These are phyloP conservation scores for Debaryomycetaceae sp. DNA, from an alignment of 1,139 yeast genomes.

Conservation along the genomic window DNA sequence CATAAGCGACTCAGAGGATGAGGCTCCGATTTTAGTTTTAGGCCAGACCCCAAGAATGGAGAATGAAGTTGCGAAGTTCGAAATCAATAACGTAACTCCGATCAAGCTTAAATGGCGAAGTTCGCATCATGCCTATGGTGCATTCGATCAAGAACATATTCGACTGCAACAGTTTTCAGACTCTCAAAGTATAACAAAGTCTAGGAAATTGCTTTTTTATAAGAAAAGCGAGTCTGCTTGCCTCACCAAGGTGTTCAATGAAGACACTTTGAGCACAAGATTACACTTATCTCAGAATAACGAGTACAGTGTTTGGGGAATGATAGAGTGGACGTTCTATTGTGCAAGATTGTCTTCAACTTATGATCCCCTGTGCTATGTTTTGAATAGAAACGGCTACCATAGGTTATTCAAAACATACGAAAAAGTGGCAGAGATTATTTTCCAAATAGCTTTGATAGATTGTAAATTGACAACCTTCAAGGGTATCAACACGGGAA, in stretches of 20 bases:
- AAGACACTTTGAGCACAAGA: constrained; percentile 20
- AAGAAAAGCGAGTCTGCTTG: neutral
- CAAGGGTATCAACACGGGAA: neutral
- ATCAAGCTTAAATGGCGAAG: neutral
- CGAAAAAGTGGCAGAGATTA: constrained; percentile 13
- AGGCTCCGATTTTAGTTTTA: constrained; percentile 8
- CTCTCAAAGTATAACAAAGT: neutral
- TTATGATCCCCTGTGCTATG: constrained; percentile 13
- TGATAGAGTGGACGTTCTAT: constrained; percentile 33
- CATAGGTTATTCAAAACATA: constrained; percentile 23
- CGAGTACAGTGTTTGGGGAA: constrained; percentile 27
- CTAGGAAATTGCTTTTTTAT: neutral
- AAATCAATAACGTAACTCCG: constrained; percentile 5
- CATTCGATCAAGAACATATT: neutral
- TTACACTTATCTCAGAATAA: constrained; percentile 18
- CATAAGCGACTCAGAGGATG: constrained; percentile 29
- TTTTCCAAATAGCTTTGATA: constrained; percentile 17
- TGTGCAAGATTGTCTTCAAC: constrained; percentile 28
- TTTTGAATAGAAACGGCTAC: constrained; percentile 17
- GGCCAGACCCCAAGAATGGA: constrained; percentile 11
- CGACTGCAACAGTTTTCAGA: neutral
- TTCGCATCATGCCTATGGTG: neutral
- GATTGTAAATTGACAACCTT: neutral
- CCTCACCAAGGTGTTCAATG: constrained; percentile 25
- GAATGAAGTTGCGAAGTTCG: constrained; percentile 15